Base-by-base conservation (phyloP, 305 asterid genomes). In the Solanum hybrid region DNA sequence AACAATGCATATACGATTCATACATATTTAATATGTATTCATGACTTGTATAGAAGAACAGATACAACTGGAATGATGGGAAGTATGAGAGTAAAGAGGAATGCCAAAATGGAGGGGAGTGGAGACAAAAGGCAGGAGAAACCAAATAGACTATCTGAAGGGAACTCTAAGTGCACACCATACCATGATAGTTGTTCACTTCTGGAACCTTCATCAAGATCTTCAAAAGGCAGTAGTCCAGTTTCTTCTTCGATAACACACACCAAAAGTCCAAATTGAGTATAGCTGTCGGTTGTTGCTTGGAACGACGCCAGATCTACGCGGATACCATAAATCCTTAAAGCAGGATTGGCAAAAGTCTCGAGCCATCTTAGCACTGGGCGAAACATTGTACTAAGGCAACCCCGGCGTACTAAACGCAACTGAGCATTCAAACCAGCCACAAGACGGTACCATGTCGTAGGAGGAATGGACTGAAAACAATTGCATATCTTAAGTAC, bases 371-470 rank as follows among this genome's bases (percentile, higher is more conserved):
- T 93, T 90, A 96, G 93, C 87, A 95, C 95, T 27, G 96, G 94
- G 40, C 95, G 96, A 88, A 95, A 96, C 91, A 91, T 97, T 27
- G 93, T 89, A 82, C 94, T 91, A 37, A 98, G 95, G 93, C 96
- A 94, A 88, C 99, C 99, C 88, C 93, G 94, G 72, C 97, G 95
- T 78, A 93, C 99, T 94, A 98, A 90, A 73, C 99, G 99, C 92
- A 98, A 92, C 86, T 98, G 98, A 29, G 98, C 97, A 92, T 98
- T 98, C 94, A 98, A 92, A 92, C 99, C 99, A 94, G 99, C 97
- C 89, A 95, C 98, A 90, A 98, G 95, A 24, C 99, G 98, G 91
- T 95, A 97, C 99, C 99, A 98, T 73, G 95, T 94, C 81, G 99
- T 96, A 34, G 99, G 99, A 56, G 98, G 98, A 75, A 96, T 93